These are phyloP conservation scores for Fusarium sambucinum DNA, from an alignment of 2,329 filamentous ascomycete genomes.

Conservation along the genomic window DNA sequence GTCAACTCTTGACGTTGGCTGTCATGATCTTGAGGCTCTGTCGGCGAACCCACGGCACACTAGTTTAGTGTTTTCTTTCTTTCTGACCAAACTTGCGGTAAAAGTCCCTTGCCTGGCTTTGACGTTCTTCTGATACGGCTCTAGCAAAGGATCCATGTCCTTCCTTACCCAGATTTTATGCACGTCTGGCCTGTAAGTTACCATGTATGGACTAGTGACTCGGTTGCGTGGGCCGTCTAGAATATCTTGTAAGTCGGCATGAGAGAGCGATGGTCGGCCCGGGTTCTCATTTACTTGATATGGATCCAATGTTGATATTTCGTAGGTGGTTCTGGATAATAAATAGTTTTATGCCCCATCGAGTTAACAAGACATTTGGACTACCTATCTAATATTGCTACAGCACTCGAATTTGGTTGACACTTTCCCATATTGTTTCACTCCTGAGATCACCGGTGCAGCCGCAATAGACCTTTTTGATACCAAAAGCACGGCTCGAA, in stretches of 20 bases:
- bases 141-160: slow-evolving; percentile 19
- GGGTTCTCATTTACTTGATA: slow-evolving; percentile 13
- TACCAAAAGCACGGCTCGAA: slow-evolving; percentile 20
- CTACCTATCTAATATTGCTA: too few species aligned
- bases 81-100: slow-evolving; percentile 15
- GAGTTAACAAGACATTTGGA: neutral
- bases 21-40: slow-evolving; percentile 8
- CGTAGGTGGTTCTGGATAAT: neutral
- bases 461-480: neutral
- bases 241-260: slow-evolving; percentile 32
- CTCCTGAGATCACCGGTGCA: neutral
- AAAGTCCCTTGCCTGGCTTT: slow-evolving; percentile 10
- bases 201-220: slow-evolving; percentile 34
- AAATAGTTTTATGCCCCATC: neutral
- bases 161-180: slow-evolving; percentile 37
- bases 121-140: slow-evolving; percentile 15
- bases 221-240: slow-evolving; percentile 31
- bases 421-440: neutral
- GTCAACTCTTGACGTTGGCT: neutral
- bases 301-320: neutral
- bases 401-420: neutral
- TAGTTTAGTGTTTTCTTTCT: slow-evolving; percentile 5
- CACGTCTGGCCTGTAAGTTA: slow-evolving; percentile 37
- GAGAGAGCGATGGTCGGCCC: slow-evolving; percentile 18
- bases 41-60: slow-evolving; percentile 1